Percentiles rank a stretch among this genome's conserved stretches.
Conservation (phyloP, 2,329 filamentous ascomycete species). For the Sarocladiaceae sp. region DNA sequence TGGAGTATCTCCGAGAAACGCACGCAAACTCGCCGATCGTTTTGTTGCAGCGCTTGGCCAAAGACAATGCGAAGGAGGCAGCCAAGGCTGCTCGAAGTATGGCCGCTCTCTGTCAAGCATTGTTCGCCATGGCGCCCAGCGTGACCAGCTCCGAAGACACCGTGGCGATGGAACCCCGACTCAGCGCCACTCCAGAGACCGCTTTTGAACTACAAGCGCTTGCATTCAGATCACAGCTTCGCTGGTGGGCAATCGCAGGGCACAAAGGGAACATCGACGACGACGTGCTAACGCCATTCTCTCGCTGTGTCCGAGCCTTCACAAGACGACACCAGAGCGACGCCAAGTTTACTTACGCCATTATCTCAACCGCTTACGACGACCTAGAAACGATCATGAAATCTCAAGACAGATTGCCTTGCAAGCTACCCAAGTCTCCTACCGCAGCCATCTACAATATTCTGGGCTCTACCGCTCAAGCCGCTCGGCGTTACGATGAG, state of each 20-base stretch:
- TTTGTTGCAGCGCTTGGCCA: conserved; percentile 46
- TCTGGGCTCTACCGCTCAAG: conserved; percentile 45
- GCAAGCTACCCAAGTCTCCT: conserved; percentile 36
- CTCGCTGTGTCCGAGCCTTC: conserved; percentile 59
- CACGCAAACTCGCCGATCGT: conserved; percentile 53
- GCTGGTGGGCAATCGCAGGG: conserved; percentile 61
- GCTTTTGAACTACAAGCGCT: conserved; percentile 61
- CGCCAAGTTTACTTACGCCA: conserved; percentile 32
- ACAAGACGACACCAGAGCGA: conserved; percentile 44
- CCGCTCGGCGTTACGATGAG: conserved; percentile 41
- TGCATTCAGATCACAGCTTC: conserved; percentile 56
- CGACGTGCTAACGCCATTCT: conserved; percentile 62
- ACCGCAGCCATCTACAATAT: conserved; percentile 47
- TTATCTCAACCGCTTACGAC: conserved; percentile 26
- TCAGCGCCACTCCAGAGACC: conserved; percentile 51
- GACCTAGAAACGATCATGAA: conserved; percentile 28
- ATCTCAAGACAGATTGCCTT: conserved; percentile 27
- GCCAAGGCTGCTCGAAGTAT: conserved; percentile 62
- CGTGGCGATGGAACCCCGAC: conserved; percentile 45
- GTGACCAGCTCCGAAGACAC: conserved; percentile 61
- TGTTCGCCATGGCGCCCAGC: conserved; percentile 64
- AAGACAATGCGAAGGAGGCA: conserved; percentile 38
- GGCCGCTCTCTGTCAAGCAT: conserved; percentile 59
- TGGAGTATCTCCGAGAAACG: conserved; percentile 50
- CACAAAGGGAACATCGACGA: conserved; percentile 58